These are phyloP conservation scores for Nidula niveotomentosa DNA, from an alignment of 1,284 basidiomycete genomes.

Conservation along the genomic window DNA sequence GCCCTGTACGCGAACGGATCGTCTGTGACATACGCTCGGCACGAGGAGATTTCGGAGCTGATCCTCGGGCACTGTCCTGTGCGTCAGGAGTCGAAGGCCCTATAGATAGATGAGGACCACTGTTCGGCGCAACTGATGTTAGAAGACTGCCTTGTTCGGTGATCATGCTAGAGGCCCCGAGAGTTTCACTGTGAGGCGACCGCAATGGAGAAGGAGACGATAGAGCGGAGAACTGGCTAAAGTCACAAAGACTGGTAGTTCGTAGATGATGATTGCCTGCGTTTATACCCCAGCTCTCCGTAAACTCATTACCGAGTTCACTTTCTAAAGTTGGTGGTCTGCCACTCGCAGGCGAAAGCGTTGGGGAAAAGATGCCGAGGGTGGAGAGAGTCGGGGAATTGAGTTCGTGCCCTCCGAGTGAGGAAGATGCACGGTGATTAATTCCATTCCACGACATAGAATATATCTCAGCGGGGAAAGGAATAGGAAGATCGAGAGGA, in stretches of 20 bases:
- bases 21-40: slow-evolving; percentile 52
- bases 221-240: slow-evolving; percentile 35
- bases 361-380: slow-evolving; percentile 15
- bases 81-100: slow-evolving; percentile 40
- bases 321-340: slow-evolving; percentile 49
- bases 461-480: too few relatives aligned
- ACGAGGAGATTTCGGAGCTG: slow-evolving; percentile 25
- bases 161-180: too few relatives aligned
- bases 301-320: slow-evolving; percentile 58
- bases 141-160: too few relatives aligned
- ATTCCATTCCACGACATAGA: too few relatives aligned
- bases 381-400: slow-evolving; percentile 2
- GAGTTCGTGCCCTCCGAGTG: background rate
- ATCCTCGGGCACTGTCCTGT: background rate
- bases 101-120: slow-evolving; percentile 16
- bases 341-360: slow-evolving; percentile 18
- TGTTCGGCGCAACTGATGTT: too few relatives aligned
- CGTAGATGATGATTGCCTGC: slow-evolving; percentile 42
- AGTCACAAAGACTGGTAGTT: slow-evolving; percentile 50
- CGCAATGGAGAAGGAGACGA: slow-evolving; percentile 34
- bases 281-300: slow-evolving; percentile 37
- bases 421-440: too few relatives aligned
- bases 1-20: slow-evolving; percentile 47
- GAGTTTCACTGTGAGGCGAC: slow-evolving; percentile 7
- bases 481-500: too few relatives aligned